Evolutionary conservation across 2,329 filamentous ascomycete species (phyloP).

Genomic region (Botrytis medusae): DNA sequence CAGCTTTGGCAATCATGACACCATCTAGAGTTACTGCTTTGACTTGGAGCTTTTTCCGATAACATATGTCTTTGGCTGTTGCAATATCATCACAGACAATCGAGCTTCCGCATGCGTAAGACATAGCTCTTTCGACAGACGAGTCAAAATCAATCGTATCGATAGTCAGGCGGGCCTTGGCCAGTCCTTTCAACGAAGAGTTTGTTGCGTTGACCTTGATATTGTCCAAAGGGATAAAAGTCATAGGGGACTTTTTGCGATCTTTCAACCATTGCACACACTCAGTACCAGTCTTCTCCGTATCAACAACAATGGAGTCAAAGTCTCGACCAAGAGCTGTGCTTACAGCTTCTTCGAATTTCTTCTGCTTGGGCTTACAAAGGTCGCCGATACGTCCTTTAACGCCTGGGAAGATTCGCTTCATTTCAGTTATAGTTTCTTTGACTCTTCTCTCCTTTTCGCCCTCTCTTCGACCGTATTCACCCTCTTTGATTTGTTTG

Average conservation of each 20-base stretch:
- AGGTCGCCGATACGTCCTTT: conserved; percentile 87
- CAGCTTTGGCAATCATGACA: conserved; percentile 95
- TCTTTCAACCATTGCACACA: conserved; percentile 95
- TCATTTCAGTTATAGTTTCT: conserved; percentile 81
- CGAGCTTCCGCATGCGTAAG: conserved; percentile 90
- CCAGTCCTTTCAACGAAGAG: conserved; percentile 84
- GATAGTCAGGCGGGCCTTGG: conserved; percentile 83
- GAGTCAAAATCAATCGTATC: conserved; percentile 95
- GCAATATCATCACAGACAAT: conserved; percentile 89
- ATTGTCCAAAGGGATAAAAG: conserved; percentile 94
- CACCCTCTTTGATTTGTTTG: conserved; percentile 78
- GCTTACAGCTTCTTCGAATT: conserved; percentile 89
- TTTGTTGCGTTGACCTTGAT: conserved; percentile 93
- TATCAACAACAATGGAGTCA: conserved; percentile 92
- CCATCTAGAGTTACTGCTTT: conserved; percentile 95
- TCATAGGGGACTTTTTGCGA: conserved; percentile 81
- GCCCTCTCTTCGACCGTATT: conserved; percentile 81
- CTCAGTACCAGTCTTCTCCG: conserved; percentile 88
- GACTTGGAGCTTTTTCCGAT: conserved; percentile 76
- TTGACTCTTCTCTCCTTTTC: conserved; percentile 77
- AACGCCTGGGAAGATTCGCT: conserved; percentile 88
- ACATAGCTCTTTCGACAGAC: conserved; percentile 85
- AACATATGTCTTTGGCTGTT: conserved; percentile 87
- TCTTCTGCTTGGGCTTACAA: conserved; percentile 95
- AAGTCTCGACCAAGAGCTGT: conserved; percentile 91